Percentiles rank a stretch among this genome's conserved stretches.
These are phyloP conservation scores for Phytophthora pseudosyringae DNA, from an alignment of 352 stramenopile species.

Conservation along the genomic window DNA sequence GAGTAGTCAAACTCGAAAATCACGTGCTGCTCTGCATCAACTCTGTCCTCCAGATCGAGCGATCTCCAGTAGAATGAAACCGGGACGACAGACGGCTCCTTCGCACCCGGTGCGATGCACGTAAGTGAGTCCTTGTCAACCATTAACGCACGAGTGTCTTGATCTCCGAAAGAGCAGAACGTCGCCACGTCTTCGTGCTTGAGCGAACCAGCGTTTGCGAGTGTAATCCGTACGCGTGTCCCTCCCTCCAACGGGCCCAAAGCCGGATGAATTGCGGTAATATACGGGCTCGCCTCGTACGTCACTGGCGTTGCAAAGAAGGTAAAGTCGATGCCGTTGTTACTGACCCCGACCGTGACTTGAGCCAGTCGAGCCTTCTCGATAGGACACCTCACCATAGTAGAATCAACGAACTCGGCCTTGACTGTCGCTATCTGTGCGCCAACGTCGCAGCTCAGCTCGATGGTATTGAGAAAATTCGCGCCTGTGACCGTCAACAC, in stretches of 20 bases:
- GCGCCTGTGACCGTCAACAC: constrained; percentile 34
- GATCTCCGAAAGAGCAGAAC: constrained; percentile 49
- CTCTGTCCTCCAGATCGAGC: constrained; percentile 21
- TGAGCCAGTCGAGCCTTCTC: background rate
- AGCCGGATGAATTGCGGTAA: constrained; percentile 35
- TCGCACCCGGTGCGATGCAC: constrained; percentile 30
- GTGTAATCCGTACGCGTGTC: constrained; percentile 35
- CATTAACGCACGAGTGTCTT: constrained; percentile 30
- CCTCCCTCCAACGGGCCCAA: constrained; percentile 39
- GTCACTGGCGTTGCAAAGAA: constrained; percentile 15
- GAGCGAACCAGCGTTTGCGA: constrained; percentile 20
- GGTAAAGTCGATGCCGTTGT: constrained; percentile 51
- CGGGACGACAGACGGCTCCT: constrained; percentile 1
- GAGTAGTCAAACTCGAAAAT: constrained; percentile 38
- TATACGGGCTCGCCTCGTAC: constrained; percentile 24
- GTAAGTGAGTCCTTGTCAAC: constrained; percentile 13
- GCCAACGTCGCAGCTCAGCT: constrained; percentile 39
- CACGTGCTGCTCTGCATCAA: constrained; percentile 10
- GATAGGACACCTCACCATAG: constrained; percentile 19
- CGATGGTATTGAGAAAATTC: constrained; percentile 41
- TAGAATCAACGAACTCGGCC: constrained; percentile 26
- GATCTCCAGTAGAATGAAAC: constrained; percentile 44
- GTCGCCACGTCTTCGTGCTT: constrained; percentile 5
- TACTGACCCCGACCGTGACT: constrained; percentile 38
- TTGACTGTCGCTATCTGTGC: background rate